Evolutionary conservation across 768 basidiomycete species (phyloP), one percentile per base, ranked within the genome.

Genomic region (Neoboletus magnificus): DNA sequence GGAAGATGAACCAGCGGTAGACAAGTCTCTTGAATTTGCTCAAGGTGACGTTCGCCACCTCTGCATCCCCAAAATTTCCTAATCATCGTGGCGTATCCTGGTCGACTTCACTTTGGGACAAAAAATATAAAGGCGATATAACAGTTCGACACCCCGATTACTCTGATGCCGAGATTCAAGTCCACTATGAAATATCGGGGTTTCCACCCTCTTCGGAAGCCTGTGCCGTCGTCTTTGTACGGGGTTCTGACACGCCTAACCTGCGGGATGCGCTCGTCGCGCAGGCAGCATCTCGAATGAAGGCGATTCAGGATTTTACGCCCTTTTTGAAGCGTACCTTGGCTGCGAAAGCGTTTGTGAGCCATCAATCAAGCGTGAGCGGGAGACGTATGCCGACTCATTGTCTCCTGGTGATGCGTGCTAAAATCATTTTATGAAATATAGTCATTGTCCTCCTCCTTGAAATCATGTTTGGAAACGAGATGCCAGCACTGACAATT

Each of bases 111-210:
- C 29, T 13, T 18, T 18, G 29, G 18, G 27, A 53, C 29, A n/a
- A n/a, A 37, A 43, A 36, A 20, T 45, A 37, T 12, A 43, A 56
- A 67, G 66, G 60, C 18, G 53, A 62, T 23, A 45, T 68, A 4
- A 37, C 32, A 1, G 27, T 54, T 44, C 52, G 27, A 47, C 55
- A 43, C 13, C 40, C 55, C 23, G 54, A 60, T 50, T 48, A 12
- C 29, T 20, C 43, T 47, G 48, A 40, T 35, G 36, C 47, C 33
- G 32, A 55, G 43, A 50, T 62, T 42, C 55, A 55, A 39, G 13
- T 80, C 13, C 65, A 74, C 41, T 85, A 80, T 77, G 80, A 85
- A 60, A 67, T 77, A 45, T 83, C 82, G 4, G 66, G 62, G 9
- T 77, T 81, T 55, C 62, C 73, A 10, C 75, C 62, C 8, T 73